Percentiles rank a stretch among this genome's conserved stretches.
phyloP scores from a whole-genome alignment of 352 stramenopile species.

The Globisporangium radiosum region DNA sequence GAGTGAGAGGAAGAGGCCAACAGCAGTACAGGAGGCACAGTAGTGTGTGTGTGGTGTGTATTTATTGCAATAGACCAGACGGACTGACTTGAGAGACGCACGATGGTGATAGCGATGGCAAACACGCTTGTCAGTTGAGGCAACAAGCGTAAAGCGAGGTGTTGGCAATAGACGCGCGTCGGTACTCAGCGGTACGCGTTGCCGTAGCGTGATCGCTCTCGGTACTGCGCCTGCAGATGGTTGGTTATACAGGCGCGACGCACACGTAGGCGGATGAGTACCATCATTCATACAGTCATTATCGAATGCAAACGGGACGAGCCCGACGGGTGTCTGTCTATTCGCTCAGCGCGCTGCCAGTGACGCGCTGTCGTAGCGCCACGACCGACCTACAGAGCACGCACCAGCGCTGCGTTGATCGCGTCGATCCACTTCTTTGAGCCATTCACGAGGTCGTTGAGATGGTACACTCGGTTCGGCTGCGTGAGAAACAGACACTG shows the following conservation, averaged over 20 bases:
- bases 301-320: neutral
- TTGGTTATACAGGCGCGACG: too few species aligned
- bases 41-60: neutral
- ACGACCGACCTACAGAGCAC: constrained; percentile 8
- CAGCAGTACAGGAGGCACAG: neutral
- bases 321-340: neutral
- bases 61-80: constrained; percentile 1
- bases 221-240: constrained; percentile 10
- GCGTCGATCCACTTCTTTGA: constrained; percentile 89
- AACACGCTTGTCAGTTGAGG: too few species aligned
- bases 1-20: neutral
- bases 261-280: constrained; percentile 1
- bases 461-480: constrained; percentile 84
- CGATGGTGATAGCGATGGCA: neutral
- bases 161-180: too few species aligned
- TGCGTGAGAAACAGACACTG: constrained; percentile 7
- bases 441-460: constrained; percentile 84
- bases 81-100: neutral
- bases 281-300: neutral
- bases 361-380: neutral
- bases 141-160: too few species aligned
- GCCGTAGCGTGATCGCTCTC: constrained; percentile 12
- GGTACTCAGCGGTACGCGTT: constrained; percentile 12
- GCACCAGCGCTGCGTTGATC: constrained; percentile 79
- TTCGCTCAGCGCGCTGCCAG: neutral